Base-by-base conservation (phyloP, 73 alveolate genomes). In the Blepharisma stoltei region DNA sequence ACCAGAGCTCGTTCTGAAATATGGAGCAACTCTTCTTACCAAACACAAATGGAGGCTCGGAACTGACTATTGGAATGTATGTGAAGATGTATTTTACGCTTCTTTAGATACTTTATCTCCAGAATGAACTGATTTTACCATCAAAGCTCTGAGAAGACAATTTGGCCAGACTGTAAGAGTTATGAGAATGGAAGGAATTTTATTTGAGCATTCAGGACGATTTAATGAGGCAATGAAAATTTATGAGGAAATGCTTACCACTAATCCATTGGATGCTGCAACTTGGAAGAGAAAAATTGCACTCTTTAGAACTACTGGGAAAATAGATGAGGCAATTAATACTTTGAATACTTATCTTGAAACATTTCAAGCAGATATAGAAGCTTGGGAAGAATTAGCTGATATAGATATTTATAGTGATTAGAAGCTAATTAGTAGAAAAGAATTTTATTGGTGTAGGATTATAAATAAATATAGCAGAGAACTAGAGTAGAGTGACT, bases 371-470 rank as follows among this genome's bases (percentile, higher is more conserved):
- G 73, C 14, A 14, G 73, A 60, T 25, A 14, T 60, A 9, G 73
- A 60, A 60, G 73, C 73, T 25, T 60, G 73, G 73, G 73, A 60
- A 60, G 73, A 60, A 60, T 38, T 60, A 14, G 14, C 48, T 60
- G 73, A 60, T 60, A n/a, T n/a, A n/a, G n/a, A n/a, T n/a, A n/a
- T n/a, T n/a, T n/a, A n/a, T n/a, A n/a, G n/a, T n/a, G n/a, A n/a
- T n/a, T n/a, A n/a, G n/a, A n/a, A n/a, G n/a, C n/a, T n/a, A n/a
- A n/a, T n/a, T n/a, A n/a, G n/a, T n/a, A n/a, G n/a, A n/a, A n/a
- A n/a, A n/a, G n/a, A n/a, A n/a, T n/a, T n/a, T n/a, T n/a, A n/a
- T n/a, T n/a, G n/a, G n/a, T n/a, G n/a, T n/a, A n/a, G n/a, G n/a
- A n/a, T n/a, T n/a, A n/a, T n/a, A n/a, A n/a, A n/a, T n/a, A n/a